Base-by-base conservation (phyloP, 345 rosid species). In the Streptanthus diversifolius region DNA sequence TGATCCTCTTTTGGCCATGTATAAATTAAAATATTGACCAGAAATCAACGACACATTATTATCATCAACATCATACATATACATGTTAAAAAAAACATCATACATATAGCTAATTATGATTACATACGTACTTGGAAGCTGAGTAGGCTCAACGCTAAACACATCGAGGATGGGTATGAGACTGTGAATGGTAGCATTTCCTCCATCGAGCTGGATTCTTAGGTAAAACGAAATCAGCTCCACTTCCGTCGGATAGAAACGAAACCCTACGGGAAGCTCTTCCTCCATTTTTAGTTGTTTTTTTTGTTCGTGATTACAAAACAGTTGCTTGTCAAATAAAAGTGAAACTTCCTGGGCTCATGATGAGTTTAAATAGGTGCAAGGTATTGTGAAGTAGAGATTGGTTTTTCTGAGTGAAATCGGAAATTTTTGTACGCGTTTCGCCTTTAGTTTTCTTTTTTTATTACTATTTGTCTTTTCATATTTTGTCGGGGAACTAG, bases 191-290 rank as follows among this genome's bases (percentile, higher is more conserved):
- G 64, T 35, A 7, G 73, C 66, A 60, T 77, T 19, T 84, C 80
- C 74, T 79, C 79, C 51, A 61, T 41, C 32, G 37, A 70, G 25
- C n/a, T 77, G 30, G 79, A 66, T 13, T 80, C 77, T 76, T 27
- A 85, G 62, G 71, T 84, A 85, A 45, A 82, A 85, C 4, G 82
- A 56, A 17, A 88, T 71, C 48, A 85, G 32, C 71, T 85, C 92
- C 27, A 61, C 83, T 66, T 88, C 88, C 0, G 88, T 88, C 0
- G 93, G 93, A 72, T 78, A 88, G 56, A 88, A 88, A 4, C 88
- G 78, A 76, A 76, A 84, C 14, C 90, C 84, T 7, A 85, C 87
- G 8, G 84, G 81, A 73, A 78, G 37, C 71, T 78, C 79, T 61
- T 76, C 78, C 43, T 55, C 78, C 81, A 70, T 71, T 65, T 68